These are phyloP conservation scores for Trametes meyenii DNA, from an alignment of 768 basidiomycete species.

Conservation along the genomic window DNA sequence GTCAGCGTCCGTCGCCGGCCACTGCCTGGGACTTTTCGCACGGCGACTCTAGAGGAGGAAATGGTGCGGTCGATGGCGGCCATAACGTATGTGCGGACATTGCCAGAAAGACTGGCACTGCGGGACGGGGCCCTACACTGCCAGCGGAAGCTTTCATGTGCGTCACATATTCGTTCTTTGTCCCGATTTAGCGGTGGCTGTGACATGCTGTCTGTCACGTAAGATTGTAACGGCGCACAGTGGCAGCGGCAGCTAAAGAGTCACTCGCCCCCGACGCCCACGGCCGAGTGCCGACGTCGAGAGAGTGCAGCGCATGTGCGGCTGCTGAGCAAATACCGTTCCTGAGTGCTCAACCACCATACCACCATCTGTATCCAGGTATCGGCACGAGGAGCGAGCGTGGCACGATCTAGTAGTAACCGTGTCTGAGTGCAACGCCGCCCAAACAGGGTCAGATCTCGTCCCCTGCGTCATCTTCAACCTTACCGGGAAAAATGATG, in stretches of 20 bases:
- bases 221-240: not conserved
- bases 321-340: too few species aligned
- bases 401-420: too few species aligned
- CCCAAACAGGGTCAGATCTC: too few species aligned
- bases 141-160: not conserved
- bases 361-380: too few species aligned
- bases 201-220: constrained; percentile 6
- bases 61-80: not conserved
- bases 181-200: constrained; percentile 14
- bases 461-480: too few species aligned
- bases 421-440: too few species aligned
- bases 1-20: not conserved
- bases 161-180: not conserved
- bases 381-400: too few species aligned
- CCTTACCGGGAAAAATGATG: too few species aligned
- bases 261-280: not conserved
- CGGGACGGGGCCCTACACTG: not conserved
- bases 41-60: not conserved
- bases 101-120: not conserved
- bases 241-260: not conserved
- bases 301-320: too few species aligned
- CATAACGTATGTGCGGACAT: not conserved
- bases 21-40: not conserved
- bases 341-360: too few species aligned
- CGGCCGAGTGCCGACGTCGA: not conserved